These are phyloP conservation scores for Thielaviopsis euricoi DNA, from an alignment of 2,329 filamentous ascomycete species.

Conservation along the genomic window DNA sequence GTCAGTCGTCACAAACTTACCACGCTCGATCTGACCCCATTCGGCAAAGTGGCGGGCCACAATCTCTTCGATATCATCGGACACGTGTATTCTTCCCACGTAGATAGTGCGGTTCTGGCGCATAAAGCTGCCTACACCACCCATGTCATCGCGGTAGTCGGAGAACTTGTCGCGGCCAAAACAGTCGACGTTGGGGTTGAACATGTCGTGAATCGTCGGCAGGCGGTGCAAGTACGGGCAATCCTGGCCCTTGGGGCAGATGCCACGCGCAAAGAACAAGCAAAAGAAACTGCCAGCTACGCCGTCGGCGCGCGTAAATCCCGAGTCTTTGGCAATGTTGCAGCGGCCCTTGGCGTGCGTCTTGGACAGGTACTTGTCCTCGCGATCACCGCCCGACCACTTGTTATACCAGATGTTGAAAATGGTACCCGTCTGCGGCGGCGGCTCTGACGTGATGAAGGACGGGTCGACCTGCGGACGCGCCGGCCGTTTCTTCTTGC, in stretches of 20 bases:
- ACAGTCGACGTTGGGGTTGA: slow-evolving; percentile 86
- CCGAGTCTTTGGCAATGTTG: slow-evolving; percentile 64
- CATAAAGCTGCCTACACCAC: slow-evolving; percentile 86
- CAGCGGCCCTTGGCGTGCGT: slow-evolving; percentile 71
- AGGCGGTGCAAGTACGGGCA: slow-evolving; percentile 89
- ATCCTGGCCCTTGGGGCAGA: slow-evolving; percentile 73
- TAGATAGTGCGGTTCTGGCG: slow-evolving; percentile 89
- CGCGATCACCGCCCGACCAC: slow-evolving; percentile 88
- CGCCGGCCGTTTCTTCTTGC: slow-evolving; percentile 80
- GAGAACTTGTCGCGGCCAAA: slow-evolving; percentile 86
- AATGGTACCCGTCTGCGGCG: slow-evolving; percentile 81
- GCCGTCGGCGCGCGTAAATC: slow-evolving; percentile 63
- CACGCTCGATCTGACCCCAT: slow-evolving; percentile 85
- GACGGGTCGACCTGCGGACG: slow-evolving; percentile 80
- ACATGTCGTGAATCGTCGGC: slow-evolving; percentile 73
- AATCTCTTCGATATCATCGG: slow-evolving; percentile 92
- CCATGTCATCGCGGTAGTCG: slow-evolving; percentile 95
- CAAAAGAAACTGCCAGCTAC: slow-evolving; percentile 79
- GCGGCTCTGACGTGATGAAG: slow-evolving; percentile 66
- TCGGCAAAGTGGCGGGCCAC: slow-evolving; percentile 90
- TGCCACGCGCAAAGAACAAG: slow-evolving; percentile 71
- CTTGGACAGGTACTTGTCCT: slow-evolving; percentile 77
- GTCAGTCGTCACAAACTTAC: slow-evolving; percentile 19
- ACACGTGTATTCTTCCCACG: slow-evolving; percentile 83
- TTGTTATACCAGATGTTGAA: slow-evolving; percentile 99